Evolutionary conservation across 2,329 filamentous ascomycete species (phyloP).

Genomic region (Metarhizium rileyi): DNA sequence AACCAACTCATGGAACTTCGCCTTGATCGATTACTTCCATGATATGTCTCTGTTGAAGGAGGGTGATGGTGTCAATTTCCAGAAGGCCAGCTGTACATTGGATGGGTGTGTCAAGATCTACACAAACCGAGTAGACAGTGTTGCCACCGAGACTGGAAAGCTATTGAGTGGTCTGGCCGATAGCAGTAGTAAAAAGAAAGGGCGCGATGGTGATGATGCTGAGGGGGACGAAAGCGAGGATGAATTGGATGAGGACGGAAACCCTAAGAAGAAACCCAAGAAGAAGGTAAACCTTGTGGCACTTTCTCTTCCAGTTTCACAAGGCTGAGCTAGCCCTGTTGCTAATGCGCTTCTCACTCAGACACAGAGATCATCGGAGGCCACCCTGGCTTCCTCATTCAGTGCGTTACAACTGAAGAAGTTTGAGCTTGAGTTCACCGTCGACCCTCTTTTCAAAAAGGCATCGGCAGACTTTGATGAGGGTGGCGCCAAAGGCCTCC

Average conservation of each 20-base stretch:
- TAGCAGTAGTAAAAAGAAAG: conserved; percentile 66
- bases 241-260: conserved; percentile 53
- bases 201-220: conserved; percentile 51
- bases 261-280: conserved; percentile 52
- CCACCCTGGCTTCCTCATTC: conserved; percentile 86
- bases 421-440: conserved; percentile 91
- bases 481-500: conserved; percentile 86
- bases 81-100: conserved; percentile 93
- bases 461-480: conserved; percentile 97
- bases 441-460: conserved; percentile 98
- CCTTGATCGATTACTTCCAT: conserved; percentile 99
- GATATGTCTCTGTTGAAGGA: conserved; percentile 97
- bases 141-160: conserved; percentile 94
- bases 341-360: conserved; percentile 15
- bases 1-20: conserved; percentile 97
- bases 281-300: conserved; percentile 54
- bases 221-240: conserved; percentile 60
- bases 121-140: conserved; percentile 94
- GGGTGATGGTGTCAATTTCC: conserved; percentile 94
- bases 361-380: conserved; percentile 73
- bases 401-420: conserved; percentile 88
- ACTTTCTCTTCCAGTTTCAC: background rate
- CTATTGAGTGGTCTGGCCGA: conserved; percentile 88
- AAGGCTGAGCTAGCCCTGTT: conserved; percentile 7
- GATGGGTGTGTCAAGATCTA: conserved; percentile 99